Evolutionary conservation across 768 basidiomycete species (phyloP), one percentile per base, ranked within the genome.

Genomic region (Pleurotus salmoneostramineus): DNA sequence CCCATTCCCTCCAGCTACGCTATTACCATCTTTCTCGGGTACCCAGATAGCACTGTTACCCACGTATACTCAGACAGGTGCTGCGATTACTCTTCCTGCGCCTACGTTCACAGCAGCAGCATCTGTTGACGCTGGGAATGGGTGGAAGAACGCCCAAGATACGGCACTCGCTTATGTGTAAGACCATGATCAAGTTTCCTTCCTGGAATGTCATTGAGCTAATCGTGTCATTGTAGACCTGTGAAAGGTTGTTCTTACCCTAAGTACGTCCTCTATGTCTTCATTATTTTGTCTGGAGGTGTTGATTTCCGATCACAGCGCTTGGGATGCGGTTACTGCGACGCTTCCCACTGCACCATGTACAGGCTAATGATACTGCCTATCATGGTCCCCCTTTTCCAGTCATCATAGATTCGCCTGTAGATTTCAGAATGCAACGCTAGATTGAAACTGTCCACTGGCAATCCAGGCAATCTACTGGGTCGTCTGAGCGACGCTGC

Each of bases 101-200:
- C 87, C 87, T 11, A 85, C 83, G 8, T 87, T 87, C 67, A 82
- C 85, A 2, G 69, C 78, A 33, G 81, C 81, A 7, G 79, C 82
- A 17, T 76, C 76, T 33, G 75, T 77, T 4, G 68, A 64, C 33
- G 82, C 81, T 4, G 94, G 93, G 3, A 74, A 72, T 36, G 94
- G 94, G 42, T 96, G 94, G 94, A 74, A 74, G 57, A 87, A 93
- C 66, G 60, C 82, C 12, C 72, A 74, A 3, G 95, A 96, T 71
- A 85, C 75, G 8, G 77, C 68, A 8, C 67, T 72, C 31, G 85
- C 83, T 27, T 83, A 79, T 65, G 83, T 83, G 77, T 78, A 65
- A 56, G 77, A 27, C 21, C 21, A 27, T 70, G 33, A 17, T 43
- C 33, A 35, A 10, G 14, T 44, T 59, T 58, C 37, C 54, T 7